Evolutionary conservation across 1,139 yeast species (phyloP), one percentile per base, ranked within the genome.

Genomic region (Nakaseomyces delphensis): DNA sequence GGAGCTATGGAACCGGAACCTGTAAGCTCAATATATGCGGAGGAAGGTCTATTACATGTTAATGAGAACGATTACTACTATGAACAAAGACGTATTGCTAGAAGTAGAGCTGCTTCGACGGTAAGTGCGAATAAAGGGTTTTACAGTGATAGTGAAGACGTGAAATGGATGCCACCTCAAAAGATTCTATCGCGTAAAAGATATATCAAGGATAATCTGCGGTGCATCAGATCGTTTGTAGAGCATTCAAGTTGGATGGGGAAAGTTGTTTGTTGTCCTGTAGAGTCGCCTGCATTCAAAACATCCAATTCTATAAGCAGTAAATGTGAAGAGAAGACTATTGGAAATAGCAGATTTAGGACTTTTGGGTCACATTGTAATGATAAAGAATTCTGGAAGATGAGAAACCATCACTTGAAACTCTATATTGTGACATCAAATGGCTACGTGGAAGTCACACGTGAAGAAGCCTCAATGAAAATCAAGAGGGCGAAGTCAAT

Each of bases 201-300:
- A 48, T 67, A 65, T 49, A 66, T 72, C 44, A 66, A 76, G 40
- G 77, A 76, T 56, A 74, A 81, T 29, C 58, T 77, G 29, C 67
- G 81, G 40, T 77, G 83, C 50, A 74, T 77, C 37, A 74, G 70
- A 51, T 75, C 80, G 5, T 63, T 77, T 40, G 64, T 71, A 2
- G 66, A 66, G 49, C 77, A 75, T 40, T 79, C 75, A 35, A 54
- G 69, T 8, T 77, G 83, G 82, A 64, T 73, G 21, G 73, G 75
- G 20, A 72, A 68, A 49, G 56, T 65, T 7, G 53, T 75, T 13
- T 73, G 74, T 25, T 68, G 69, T 43, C 74, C 77, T 1, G 59
- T 73, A 4, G 43, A 38, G 21, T 53, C 59, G 8, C 65, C 65
- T 9, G 30, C 39, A 1, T 57, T 45, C 39, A 46, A 50, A 20